Evolutionary conservation across 345 rosid genomes (phyloP).

Genomic region (Trapa incisa): DNA sequence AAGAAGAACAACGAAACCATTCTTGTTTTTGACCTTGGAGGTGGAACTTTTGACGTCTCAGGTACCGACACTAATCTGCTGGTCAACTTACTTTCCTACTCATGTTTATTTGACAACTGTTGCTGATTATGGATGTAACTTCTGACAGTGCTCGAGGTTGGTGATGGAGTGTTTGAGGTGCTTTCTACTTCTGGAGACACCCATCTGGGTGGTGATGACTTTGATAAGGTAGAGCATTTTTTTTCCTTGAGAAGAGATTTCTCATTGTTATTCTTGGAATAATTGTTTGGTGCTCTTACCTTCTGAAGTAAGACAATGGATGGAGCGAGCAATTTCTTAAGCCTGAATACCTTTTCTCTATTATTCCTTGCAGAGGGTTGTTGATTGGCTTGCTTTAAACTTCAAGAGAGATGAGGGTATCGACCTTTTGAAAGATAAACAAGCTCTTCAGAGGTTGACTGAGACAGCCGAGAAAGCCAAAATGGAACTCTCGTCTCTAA

Average conservation of each 20-base stretch:
- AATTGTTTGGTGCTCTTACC: too few relatives aligned
- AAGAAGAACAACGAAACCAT: slow-evolving; percentile 90
- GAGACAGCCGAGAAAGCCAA: slow-evolving; percentile 96
- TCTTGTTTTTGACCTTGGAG: slow-evolving; percentile 39
- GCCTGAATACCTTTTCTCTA: not conserved
- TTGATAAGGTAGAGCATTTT: slow-evolving; percentile 52
- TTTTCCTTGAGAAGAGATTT: too few relatives aligned
- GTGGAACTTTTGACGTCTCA: slow-evolving; percentile 71
- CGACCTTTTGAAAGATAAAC: slow-evolving; percentile 92
- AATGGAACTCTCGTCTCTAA: slow-evolving; percentile 87
- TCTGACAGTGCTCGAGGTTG: slow-evolving; percentile 84
- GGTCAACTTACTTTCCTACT: too few relatives aligned
- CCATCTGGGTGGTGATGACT: slow-evolving; percentile 97
- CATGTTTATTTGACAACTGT: not conserved
- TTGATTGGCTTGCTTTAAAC: slow-evolving; percentile 74
- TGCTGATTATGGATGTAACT: not conserved
- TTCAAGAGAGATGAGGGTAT: slow-evolving; percentile 91
- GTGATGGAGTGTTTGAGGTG: slow-evolving; percentile 99
- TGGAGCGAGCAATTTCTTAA: not conserved
- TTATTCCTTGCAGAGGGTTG: slow-evolving; percentile 54
- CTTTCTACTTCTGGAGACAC: slow-evolving; percentile 97
- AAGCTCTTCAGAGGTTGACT: slow-evolving; percentile 93
- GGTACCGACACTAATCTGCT: slow-evolving; percentile 26
- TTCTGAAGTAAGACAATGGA: not conserved
- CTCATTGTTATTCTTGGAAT: too few relatives aligned